Evolutionary conservation across 306 rosid species (phyloP).

Genomic region (Begonia peltatifolia): DNA sequence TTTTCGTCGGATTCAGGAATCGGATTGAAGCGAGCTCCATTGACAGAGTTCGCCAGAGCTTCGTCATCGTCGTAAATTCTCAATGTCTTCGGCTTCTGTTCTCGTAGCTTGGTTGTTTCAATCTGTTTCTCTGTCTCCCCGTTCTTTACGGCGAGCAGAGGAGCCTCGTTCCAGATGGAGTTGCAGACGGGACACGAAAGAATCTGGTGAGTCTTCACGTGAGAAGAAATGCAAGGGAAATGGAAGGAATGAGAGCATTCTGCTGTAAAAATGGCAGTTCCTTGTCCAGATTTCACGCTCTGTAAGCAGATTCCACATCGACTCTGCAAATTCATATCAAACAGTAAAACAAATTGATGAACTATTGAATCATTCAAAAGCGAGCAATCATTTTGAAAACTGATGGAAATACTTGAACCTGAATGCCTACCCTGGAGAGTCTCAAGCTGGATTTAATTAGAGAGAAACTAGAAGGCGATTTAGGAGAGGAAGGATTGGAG

Average conservation of each 20-base stretch:
- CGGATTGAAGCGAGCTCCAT: constrained; percentile 59
- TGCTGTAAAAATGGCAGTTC: constrained; percentile 91
- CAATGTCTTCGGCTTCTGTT: constrained; percentile 30
- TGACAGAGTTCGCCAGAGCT: constrained; percentile 57
- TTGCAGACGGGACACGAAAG: constrained; percentile 67
- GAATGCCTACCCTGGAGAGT: constrained; percentile 40
- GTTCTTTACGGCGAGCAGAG: constrained; percentile 25
- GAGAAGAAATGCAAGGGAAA: constrained; percentile 68
- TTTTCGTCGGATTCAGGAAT: constrained; percentile 83
- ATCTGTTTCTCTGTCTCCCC: neutral
- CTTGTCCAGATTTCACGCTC: constrained; percentile 73
- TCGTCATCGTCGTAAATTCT: constrained; percentile 83
- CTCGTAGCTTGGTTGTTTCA: constrained; percentile 8
- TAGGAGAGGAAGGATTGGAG: constrained; percentile 66
- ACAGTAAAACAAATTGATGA: constrained; percentile 2
- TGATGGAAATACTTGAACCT: neutral
- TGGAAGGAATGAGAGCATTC: constrained; percentile 93
- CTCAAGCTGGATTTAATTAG: constrained; percentile 58
- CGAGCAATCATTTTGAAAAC: neutral
- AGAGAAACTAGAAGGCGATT: constrained; percentile 76
- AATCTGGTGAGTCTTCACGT: constrained; percentile 40
- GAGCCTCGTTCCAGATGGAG: constrained; percentile 67
- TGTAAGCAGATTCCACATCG: constrained; percentile 83
- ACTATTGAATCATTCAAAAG: constrained; percentile 4
- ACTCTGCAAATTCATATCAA: constrained; percentile 32